Evolutionary conservation across 345 rosid genomes (phyloP).

Genomic region (Citrus maxima): DNA sequence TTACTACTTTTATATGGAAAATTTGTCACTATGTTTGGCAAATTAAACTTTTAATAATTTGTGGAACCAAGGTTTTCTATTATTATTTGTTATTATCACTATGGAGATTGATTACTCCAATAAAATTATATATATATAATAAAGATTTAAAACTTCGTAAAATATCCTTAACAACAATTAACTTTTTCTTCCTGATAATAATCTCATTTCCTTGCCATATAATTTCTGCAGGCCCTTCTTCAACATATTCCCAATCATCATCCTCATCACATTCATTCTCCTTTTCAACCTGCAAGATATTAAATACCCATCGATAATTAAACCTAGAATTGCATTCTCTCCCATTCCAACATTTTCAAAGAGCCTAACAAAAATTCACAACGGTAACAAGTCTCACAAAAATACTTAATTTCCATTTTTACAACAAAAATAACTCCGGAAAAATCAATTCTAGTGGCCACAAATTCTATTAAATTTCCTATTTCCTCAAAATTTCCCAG

Average conservation of each 20-base stretch:
- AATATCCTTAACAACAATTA: no score
- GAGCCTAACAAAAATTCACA: not conserved
- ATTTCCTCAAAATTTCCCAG: slow-evolving; percentile 4
- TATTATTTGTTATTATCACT: no score
- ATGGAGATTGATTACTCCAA: no score
- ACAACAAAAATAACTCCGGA: not conserved
- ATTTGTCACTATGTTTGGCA: no score
- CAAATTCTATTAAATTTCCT: not conserved
- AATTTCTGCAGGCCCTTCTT: slow-evolving; percentile 90
- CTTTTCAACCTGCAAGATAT: slow-evolving; percentile 38
- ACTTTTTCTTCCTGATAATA: slow-evolving; percentile 65
- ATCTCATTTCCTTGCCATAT: slow-evolving; percentile 92
- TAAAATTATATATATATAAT: no score
- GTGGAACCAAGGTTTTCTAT: no score
- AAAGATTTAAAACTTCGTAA: no score
- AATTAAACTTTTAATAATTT: no score
- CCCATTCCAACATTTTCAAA: not conserved
- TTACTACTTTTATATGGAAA: no score
- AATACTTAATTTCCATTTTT: no score
- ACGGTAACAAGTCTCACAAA: not conserved
- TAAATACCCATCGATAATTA: not conserved
- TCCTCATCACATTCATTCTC: slow-evolving; percentile 41
- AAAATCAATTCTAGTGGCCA: not conserved
- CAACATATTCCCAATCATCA: slow-evolving; percentile 80
- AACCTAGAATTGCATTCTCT: not conserved